These are phyloP conservation scores for Phialophora expanda DNA, from an alignment of 2,329 filamentous ascomycete genomes.

Conservation along the genomic window DNA sequence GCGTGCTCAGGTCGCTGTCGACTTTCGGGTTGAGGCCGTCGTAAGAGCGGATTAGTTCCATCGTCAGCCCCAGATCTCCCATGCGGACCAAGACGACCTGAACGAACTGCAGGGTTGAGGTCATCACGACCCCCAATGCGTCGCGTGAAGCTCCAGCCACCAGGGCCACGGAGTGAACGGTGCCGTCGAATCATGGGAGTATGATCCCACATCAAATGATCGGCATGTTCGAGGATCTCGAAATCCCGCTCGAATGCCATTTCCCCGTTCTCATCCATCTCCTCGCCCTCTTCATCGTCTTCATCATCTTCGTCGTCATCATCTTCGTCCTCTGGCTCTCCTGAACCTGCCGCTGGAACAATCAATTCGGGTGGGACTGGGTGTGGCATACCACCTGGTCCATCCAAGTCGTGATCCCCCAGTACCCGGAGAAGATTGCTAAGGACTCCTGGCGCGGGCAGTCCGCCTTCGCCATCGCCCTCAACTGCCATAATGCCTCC, in stretches of 20 bases:
- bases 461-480: conserved; percentile 49
- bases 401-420: conserved; percentile 34
- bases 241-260: conserved; percentile 41
- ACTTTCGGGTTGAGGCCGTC: conserved; percentile 58
- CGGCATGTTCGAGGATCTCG: conserved; percentile 69
- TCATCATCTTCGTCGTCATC: conserved; percentile 65
- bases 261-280: conserved; percentile 53
- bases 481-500: conserved; percentile 48
- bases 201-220: conserved; percentile 53
- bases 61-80: conserved; percentile 70
- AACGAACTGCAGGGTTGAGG: conserved; percentile 24
- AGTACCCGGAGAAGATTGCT: conserved; percentile 39
- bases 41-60: conserved; percentile 83
- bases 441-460: conserved; percentile 46
- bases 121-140: conserved; percentile 48
- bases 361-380: conserved; percentile 33
- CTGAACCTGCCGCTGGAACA: conserved; percentile 27
- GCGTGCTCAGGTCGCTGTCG: conserved; percentile 38
- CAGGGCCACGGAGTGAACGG: conserved; percentile 58
- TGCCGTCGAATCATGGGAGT: conserved; percentile 46
- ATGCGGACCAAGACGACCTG: conserved; percentile 43
- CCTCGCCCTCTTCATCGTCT: conserved; percentile 63
- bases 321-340: conserved; percentile 48
- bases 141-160: conserved; percentile 56
- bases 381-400: conserved; percentile 16